Evolutionary conservation across 2,329 filamentous ascomycete species (phyloP), one percentile per base, ranked within the genome.

Genomic region (Aspergillus pseudoterreus): DNA sequence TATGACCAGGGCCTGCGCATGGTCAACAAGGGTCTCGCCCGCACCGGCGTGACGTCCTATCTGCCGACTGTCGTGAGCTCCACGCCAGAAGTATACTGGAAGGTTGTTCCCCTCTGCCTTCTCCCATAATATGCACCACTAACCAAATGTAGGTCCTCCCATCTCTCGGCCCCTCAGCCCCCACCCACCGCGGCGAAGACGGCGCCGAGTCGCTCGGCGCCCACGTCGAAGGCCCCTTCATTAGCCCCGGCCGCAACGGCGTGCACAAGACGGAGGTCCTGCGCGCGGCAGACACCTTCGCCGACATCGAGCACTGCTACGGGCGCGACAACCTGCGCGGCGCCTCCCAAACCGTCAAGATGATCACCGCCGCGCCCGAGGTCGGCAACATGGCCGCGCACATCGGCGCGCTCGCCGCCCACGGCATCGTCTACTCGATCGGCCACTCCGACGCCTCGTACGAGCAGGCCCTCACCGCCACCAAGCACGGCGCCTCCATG

Each of bases 401-500:
- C 32, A 92, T 95, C 60, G 81, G 84, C 0, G 78, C 84, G 49
- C 77, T 95, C 57, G 76, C 77, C 14, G 74, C 78, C 2, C 78
- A 81, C 42, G 84, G 82, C 53, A 91, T 95, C 63, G 78, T 88
- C 59, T 90, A 84, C 70, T 87, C 88, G 2, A 87, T 95, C 57
- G 91, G 91, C 6, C 91, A 96, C 72, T 90, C 90, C 0, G 89
- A 95, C 68, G 88, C 90, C 12, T 90, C 87, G 0, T 95, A 92
- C 66, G 89, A 95, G 70, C 80, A 92, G 66, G 90, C 88, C 1
- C 83, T 86, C 4, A 73, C 76, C 4, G 88, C 88, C 17, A 81
- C 94, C 3, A 77, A 75, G n/a, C 79, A 84, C 6, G 91, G 91
- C 47, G 89, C 88, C 2, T 88, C 82, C 45, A 95, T 95, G 89